Evolutionary conservation across 2,329 filamentous ascomycete species (phyloP), one percentile per base, ranked within the genome.

Genomic region (Penicillium glabrum): DNA sequence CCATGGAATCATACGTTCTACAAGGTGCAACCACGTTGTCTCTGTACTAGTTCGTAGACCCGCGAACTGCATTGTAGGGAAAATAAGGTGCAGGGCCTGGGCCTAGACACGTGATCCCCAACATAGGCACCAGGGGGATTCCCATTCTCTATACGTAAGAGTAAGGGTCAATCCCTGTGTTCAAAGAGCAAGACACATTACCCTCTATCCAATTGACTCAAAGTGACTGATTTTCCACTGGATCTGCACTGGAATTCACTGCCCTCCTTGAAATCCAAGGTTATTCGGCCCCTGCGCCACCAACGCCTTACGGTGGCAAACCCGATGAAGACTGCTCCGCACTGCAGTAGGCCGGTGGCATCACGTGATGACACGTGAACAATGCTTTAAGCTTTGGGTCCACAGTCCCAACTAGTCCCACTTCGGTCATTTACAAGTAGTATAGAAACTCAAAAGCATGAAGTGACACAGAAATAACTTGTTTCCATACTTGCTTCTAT

Each of bases 291-390:
- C 51, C 41, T 50, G 47, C 47, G 47, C 33, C 47, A 35, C 51
- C 14, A 31, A 44, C 16, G 51, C 44, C 23, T 13, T 47, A 41
- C 7, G 43, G 54, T 56, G 54, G 54, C 54, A 33, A 56, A 41
- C 43, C 14, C 41, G 31, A 48, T 48, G 44, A 56, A 33, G 48
- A 37, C 33, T 10, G 19, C 44, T 35, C 47, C 27, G 31, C 26
- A 26, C 6, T 1, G 2, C 46, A 14, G 5, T n/a, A 46, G 24
- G 26, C 11, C 29, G 14, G 5, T 7, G 13, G 3, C 2, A 35
- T 23, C 46, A 48, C 46, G 39, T 41, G 39, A 4, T 5, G 8
- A 1, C 39, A 41, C 19, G 19, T 41, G 39, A 23, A 7, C 10
- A 3, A 23, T 9, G 10, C 13, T 41, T 41, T 41, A 41, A 41